Evolutionary conservation across 1,284 basidiomycete genomes (phyloP), one percentile per base, ranked within the genome.

Genomic region (Ganoderma lucidum): DNA sequence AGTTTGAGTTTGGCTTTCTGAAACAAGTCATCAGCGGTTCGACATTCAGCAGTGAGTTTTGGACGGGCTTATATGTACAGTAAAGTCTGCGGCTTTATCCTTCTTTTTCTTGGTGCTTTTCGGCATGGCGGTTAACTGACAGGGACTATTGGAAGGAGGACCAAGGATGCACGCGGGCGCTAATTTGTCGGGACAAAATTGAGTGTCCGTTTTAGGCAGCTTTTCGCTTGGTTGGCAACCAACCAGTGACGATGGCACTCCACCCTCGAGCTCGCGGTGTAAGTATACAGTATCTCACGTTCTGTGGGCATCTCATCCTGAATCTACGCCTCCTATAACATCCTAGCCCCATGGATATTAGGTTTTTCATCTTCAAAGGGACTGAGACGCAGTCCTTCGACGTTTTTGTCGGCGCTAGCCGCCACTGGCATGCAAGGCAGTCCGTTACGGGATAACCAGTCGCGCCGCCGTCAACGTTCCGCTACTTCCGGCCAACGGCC

Each of bases 1-100:
- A 99, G 92, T 82, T 98, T 99, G 60, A 97, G 87, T 80, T 95
- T 98, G 32, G 95, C 91, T 95, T 97, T 98, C 95, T 98, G 81
- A 8, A 23, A 28, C 39, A 10, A 28, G n/a, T 6, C 23, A 14
- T 61, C n/a, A 61, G 59, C 28, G 23, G 10, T 53, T 30, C 17
- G 23, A 32, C 28, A 6, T 32, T 10, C 35, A 9, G 2, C 8
- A n/a, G 4, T 19, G 6, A 3, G 3, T n/a, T 2, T 2, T 19
- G 6, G 30, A 35, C 23, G 55, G 6, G 8, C 12, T 3, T 23
- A 8, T 9, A 77, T 83, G 70, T 77, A 95, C 95, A 59, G 90
- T 86, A 74, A 98, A 97, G 80, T 97, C 96, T n/a, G 93, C 93
- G 1, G 87, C 89, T 80, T 94, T 96, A 71, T 93, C 95, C 78